Evolutionary conservation across 495 filamentous ascomycete genomes (phyloP), one percentile per base, ranked within the genome.

Genomic region (Penicillium macrosclerotiorum): DNA sequence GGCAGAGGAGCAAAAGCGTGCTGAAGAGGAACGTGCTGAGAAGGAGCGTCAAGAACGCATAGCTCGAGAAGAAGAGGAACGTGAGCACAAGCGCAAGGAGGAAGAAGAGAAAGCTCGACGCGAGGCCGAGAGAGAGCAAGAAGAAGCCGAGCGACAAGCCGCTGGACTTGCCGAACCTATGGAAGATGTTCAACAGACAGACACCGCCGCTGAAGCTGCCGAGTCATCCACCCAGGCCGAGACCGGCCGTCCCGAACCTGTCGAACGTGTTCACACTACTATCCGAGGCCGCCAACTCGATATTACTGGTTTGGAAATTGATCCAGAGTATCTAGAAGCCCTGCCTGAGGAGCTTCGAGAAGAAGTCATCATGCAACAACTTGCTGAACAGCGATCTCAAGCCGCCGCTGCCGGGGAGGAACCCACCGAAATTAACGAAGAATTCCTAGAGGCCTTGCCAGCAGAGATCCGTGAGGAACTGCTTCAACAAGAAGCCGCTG

Each of bases 301-400:
- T 60, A 92, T 99, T 42, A 97, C 93, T 4, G 86, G 82, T 19
- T 78, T 99, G 52, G 90, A 90, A 46, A 96, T 99, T 46, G 93
- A 99, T 56, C 79, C 87, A 11, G 90, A 90, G 30, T 99, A 95
- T 64, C 79, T 99, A 3, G 89, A 93, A 42, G 94, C 90, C 27
- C 73, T 99, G 13, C 93, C 93, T 1, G 93, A 99, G 47, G 93
- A 97, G 30, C 80, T 96, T 37, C 80, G 93, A 20, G 92, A 97
- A 64, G 93, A 99, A 60, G 93, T 96, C 20, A 85, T 99, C 29
- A 89, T 90, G 67, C 80, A 88, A 34, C 89, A 95, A 42, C 73
- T 94, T 49, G 84, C 85, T 33, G 81, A 92, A 40, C 82, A 92
- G 39, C 84, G 93, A 54, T 84, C 85, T 5, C 79, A 90, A 64